These are phyloP conservation scores for Epichloe baconii DNA, from an alignment of 2,329 filamentous ascomycete species.

Conservation along the genomic window DNA sequence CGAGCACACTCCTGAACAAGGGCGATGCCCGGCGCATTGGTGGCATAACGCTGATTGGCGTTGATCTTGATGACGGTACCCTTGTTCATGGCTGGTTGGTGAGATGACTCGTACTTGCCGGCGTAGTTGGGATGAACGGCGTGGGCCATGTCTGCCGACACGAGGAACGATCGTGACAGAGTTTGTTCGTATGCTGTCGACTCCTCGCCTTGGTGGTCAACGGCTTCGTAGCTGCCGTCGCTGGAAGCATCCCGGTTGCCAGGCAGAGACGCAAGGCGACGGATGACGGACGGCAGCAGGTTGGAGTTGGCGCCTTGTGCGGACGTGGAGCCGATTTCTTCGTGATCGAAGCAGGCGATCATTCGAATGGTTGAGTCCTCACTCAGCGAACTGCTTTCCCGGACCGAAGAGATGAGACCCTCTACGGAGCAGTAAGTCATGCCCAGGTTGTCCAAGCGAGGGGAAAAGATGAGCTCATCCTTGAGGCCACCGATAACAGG, in stretches of 20 bases:
- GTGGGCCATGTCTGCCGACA: slow-evolving; percentile 97
- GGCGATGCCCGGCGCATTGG: slow-evolving; percentile 90
- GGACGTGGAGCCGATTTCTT: slow-evolving; percentile 87
- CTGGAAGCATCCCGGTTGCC: slow-evolving; percentile 52
- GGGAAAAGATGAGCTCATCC: slow-evolving; percentile 91
- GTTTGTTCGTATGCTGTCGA: slow-evolving; percentile 88
- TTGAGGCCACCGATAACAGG: slow-evolving; percentile 78
- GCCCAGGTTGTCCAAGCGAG: slow-evolving; percentile 88
- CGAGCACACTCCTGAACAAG: slow-evolving; percentile 78
- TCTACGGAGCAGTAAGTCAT: slow-evolving; percentile 91
- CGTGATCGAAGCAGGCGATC: slow-evolving; percentile 93
- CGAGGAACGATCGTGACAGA: slow-evolving; percentile 76
- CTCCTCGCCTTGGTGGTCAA: slow-evolving; percentile 45
- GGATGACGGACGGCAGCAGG: slow-evolving; percentile 73
- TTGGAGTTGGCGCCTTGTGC: slow-evolving; percentile 92
- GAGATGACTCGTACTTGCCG: slow-evolving; percentile 79
- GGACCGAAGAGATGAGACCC: slow-evolving; percentile 70
- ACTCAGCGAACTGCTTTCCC: slow-evolving; percentile 50
- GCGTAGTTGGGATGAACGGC: slow-evolving; percentile 91
- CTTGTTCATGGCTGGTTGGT: slow-evolving; percentile 91
- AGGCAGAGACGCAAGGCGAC: slow-evolving; percentile 71
- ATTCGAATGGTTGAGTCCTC: slow-evolving; percentile 73
- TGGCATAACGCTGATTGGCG: slow-evolving; percentile 92
- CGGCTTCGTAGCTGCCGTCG: slow-evolving; percentile 45
- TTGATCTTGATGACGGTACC: slow-evolving; percentile 97